Percentiles rank a stretch among this genome's conserved stretches.
Conservation (phyloP, 2,329 filamentous ascomycete genomes). For the Epichloe uncinata region DNA sequence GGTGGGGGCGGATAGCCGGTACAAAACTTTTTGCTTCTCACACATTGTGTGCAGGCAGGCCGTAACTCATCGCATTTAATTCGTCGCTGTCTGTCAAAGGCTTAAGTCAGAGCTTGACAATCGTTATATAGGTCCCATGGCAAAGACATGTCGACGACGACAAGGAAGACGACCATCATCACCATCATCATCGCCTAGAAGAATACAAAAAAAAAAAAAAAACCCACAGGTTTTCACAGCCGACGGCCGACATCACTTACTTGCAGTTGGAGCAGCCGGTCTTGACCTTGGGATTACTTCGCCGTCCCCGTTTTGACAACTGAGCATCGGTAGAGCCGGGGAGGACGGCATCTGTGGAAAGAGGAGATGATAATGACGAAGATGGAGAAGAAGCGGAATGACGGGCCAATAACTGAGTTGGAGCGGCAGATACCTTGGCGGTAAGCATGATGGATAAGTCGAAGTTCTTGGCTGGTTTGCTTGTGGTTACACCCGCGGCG, state of each 20-base stretch:
- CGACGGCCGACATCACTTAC: slow-evolving; percentile 28
- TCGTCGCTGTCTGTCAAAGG: slow-evolving; percentile 35
- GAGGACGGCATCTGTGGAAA: background rate
- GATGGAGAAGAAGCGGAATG: background rate
- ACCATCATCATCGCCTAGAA: background rate
- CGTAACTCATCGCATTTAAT: slow-evolving; percentile 56
- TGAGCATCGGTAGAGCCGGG: background rate
- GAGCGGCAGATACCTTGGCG: background rate
- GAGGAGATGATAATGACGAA: background rate
- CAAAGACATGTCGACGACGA: background rate
- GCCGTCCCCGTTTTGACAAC: slow-evolving; percentile 30
- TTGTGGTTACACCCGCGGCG: background rate
- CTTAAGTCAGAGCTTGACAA: background rate
- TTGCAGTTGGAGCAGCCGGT: slow-evolving; percentile 57
- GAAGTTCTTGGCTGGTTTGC: background rate
- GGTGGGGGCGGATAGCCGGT: slow-evolving; percentile 48
- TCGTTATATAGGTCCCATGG: background rate
- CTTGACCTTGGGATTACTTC: slow-evolving; percentile 49
- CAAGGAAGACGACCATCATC: background rate
- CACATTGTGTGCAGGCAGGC: slow-evolving; percentile 46
- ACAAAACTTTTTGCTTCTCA: slow-evolving; percentile 44
- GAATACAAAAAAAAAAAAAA: background rate
- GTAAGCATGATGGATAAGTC: background rate
- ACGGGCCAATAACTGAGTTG: background rate
- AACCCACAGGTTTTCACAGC: background rate